Evolutionary conservation across 148 eudicot species (phyloP), one percentile per base, ranked within the genome.

Genomic region (Silene conica): DNA sequence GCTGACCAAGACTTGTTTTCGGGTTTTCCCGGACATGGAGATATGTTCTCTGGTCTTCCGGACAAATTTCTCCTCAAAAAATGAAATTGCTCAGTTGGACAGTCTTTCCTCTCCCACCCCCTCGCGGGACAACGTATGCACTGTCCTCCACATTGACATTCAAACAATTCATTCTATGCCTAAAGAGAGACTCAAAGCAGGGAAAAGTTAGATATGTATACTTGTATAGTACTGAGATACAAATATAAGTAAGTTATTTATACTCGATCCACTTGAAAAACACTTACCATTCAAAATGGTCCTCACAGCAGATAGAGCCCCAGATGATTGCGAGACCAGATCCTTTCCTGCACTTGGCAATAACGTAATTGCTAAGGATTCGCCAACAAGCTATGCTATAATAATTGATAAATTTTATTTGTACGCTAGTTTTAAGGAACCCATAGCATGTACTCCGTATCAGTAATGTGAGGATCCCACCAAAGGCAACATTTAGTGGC

Each of bases 101-200:
- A 61, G 55, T 56, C 45, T 68, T 76, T 52, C 63, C 57, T 64
- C 64, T 71, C 41, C 25, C 67, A 56, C 34, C 72, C 74, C 79
- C 71, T 71, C 65, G 82, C 61, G 67, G 81, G 58, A 84, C 58
- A 61, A 92, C 77, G 81, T 84, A 87, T 63, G 91, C 91, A 65
- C 81, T 77, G 63, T 85, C 91, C 80, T 88, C 97, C 6, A 79
- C 86, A 71, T 70, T 77, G 18, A 89, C 88, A 81, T 84, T 85
- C 81, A 80, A 60, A 60, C 97, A 92, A 78, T 92, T 92, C 86
- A 92, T 85, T 73, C 92, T 80, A 79, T 92, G 97, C 96, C 97
- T 92, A 85, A 57, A 80, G 23, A 52, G 34, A 25, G 50, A 62
- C 43, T 46, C 26, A 70, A 41, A 68, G n/a, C 69, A 68, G 71